Evolutionary conservation across 371 early-diverging fungal genomes (phyloP).

Genomic region (Apophysomyces sp.): DNA sequence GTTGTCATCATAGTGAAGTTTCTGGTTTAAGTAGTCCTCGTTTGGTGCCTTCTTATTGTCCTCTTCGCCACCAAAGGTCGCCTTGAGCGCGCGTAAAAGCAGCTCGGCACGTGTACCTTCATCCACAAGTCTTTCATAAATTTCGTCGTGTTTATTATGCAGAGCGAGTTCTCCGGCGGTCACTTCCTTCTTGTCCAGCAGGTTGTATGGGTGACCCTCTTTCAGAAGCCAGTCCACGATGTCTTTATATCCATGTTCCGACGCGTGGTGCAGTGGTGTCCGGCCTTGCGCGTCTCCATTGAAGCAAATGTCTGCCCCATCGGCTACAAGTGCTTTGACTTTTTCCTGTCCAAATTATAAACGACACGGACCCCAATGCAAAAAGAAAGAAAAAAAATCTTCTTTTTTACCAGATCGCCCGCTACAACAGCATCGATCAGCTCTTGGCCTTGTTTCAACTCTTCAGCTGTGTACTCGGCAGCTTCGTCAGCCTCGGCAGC

Average conservation of each 20-base stretch:
- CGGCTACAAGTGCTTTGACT: slow-evolving; percentile 28
- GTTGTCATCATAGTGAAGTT: slow-evolving; percentile 75
- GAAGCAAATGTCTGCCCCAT: slow-evolving; percentile 47
- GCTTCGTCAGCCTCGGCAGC: slow-evolving; percentile 12
- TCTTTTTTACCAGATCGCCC: slow-evolving; percentile 36
- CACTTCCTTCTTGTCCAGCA: slow-evolving; percentile 40
- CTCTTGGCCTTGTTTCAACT: slow-evolving; percentile 30
- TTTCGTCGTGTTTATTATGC: slow-evolving; percentile 42
- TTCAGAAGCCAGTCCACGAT: slow-evolving; percentile 58
- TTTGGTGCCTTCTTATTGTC: slow-evolving; percentile 58
- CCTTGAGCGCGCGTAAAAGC: slow-evolving; percentile 58
- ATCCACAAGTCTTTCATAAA: slow-evolving; percentile 66
- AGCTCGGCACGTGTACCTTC: slow-evolving; percentile 88
- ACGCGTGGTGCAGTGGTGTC: slow-evolving; percentile 49
- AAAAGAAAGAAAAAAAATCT: neutral
- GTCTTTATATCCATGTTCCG: slow-evolving; percentile 45
- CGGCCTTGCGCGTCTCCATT: slow-evolving; percentile 41
- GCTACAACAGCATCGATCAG: slow-evolving; percentile 37
- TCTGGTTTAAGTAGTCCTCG: slow-evolving; percentile 74
- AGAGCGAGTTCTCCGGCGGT: slow-evolving; percentile 57
- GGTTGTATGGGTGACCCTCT: slow-evolving; percentile 58
- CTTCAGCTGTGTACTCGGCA: slow-evolving; percentile 34
- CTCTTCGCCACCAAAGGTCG: slow-evolving; percentile 31
- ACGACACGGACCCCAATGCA: neutral
- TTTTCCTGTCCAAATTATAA: slow-evolving; percentile 25